Conservation (phyloP, 2,329 filamentous ascomycete species). For the Metarhizium humberi region DNA sequence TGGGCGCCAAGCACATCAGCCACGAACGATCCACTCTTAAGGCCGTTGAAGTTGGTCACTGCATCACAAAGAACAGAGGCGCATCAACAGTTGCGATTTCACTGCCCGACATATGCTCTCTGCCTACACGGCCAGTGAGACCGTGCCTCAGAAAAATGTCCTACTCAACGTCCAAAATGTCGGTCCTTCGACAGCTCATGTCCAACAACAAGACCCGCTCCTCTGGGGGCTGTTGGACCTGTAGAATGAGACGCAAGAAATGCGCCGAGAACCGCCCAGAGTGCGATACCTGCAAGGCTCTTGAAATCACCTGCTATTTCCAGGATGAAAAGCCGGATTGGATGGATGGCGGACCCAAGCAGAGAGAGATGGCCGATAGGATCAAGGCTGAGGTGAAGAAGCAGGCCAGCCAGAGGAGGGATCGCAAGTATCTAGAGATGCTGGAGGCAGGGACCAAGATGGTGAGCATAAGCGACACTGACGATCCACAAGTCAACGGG, state of each 20-base stretch:
- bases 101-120: too few species aligned
- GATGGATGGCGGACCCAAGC: conserved; percentile 44
- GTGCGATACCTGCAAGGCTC: conserved; percentile 13
- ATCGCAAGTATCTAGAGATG: conserved; percentile 37
- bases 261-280: too few species aligned
- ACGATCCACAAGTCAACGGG: not conserved
- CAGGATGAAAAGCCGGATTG: conserved; percentile 41
- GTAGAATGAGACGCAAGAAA: too few species aligned
- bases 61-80: too few species aligned
- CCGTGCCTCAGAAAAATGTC: not conserved
- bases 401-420: conserved; percentile 39
- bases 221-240: too few species aligned
- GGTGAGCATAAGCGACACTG: conserved; percentile 4
- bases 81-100: too few species aligned
- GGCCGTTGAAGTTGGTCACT: too few species aligned
- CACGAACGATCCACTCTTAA: too few species aligned
- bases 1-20: too few species aligned
- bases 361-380: conserved; percentile 39
- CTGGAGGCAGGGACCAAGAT: conserved; percentile 25
- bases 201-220: conserved; percentile 18
- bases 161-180: conserved; percentile 8
- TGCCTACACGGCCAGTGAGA: too few species aligned
- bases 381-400: conserved; percentile 36
- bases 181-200: conserved; percentile 13
- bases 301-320: conserved; percentile 50